Conservation (phyloP, 371 early-diverging fungal species). For the Mortierella sp. region DNA sequence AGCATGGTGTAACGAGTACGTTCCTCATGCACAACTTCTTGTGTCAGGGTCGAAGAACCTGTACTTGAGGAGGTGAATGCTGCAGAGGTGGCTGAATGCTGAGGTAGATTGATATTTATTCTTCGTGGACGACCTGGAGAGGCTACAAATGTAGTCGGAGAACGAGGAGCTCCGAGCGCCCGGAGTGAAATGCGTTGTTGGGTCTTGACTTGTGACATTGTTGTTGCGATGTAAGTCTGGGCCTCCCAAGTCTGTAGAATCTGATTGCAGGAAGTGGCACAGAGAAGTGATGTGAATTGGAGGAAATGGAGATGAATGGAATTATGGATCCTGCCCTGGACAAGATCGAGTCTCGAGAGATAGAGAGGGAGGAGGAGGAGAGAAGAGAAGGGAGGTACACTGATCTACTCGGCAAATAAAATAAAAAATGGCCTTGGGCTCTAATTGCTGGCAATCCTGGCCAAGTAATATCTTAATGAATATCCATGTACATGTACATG, state of each 20-base stretch:
- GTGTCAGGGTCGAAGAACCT: conserved; percentile 23
- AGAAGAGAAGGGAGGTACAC: no score
- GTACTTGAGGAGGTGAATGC: conserved; percentile 25
- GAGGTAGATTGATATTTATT: conserved; percentile 30
- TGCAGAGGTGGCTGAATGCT: conserved; percentile 23
- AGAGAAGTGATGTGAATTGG: not conserved
- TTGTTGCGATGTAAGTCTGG: not conserved
- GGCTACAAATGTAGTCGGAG: conserved; percentile 8
- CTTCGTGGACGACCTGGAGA: conserved; percentile 26
- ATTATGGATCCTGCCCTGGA: no score
- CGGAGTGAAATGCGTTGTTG: conserved; percentile 11
- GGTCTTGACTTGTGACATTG: not conserved
- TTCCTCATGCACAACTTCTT: conserved; percentile 16
- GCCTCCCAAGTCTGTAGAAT: no score
- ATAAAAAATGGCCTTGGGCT: no score
- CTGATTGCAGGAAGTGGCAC: no score
- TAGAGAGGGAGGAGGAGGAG: not conserved
- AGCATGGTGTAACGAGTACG: conserved; percentile 34
- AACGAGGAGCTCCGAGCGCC: conserved; percentile 7
- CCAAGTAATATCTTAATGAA: no score
- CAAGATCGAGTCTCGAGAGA: not conserved
- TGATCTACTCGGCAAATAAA: no score
- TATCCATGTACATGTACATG: no score
- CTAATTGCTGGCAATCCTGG: no score
- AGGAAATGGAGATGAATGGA: not conserved